phyloP scores from a whole-genome alignment of 495 filamentous ascomycete species.

The Niebla homalea region DNA sequence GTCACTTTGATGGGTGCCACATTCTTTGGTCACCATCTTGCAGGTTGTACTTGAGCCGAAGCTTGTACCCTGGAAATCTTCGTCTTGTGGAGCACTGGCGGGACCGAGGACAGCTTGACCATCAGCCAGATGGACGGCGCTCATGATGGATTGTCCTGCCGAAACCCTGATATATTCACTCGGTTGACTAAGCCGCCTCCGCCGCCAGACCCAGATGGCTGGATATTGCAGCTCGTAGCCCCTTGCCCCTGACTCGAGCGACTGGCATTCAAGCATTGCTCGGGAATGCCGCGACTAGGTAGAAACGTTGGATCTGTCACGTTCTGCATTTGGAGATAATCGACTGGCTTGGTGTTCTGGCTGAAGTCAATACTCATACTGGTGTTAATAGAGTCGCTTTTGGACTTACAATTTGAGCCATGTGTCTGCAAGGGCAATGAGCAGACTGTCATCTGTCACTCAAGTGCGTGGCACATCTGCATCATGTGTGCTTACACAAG shows the following conservation, averaged over 20 bases:
- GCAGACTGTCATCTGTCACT: neutral
- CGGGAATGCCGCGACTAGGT: neutral
- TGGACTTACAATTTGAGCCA: neutral
- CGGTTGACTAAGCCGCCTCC: neutral
- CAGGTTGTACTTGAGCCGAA: conserved; percentile 7
- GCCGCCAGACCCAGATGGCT: neutral
- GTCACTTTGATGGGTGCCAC: neutral
- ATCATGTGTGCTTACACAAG: neutral
- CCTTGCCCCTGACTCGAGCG: neutral
- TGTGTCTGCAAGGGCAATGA: neutral
- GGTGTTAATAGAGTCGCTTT: neutral
- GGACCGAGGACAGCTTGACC: conserved; percentile 6
- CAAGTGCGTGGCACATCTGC: neutral
- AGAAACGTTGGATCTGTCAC: neutral
- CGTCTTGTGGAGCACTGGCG: neutral
- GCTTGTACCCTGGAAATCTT: conserved; percentile 6
- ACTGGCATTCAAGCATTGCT: neutral
- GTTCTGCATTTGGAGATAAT: neutral
- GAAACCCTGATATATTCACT: neutral
- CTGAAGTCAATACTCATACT: neutral
- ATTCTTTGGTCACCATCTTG: conserved; percentile 1
- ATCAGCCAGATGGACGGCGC: neutral
- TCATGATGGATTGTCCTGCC: neutral
- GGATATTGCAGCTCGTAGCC: neutral
- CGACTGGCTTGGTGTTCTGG: neutral